Conservation (phyloP, 2,329 filamentous ascomycete species). For the Colletotrichum horii region DNA sequence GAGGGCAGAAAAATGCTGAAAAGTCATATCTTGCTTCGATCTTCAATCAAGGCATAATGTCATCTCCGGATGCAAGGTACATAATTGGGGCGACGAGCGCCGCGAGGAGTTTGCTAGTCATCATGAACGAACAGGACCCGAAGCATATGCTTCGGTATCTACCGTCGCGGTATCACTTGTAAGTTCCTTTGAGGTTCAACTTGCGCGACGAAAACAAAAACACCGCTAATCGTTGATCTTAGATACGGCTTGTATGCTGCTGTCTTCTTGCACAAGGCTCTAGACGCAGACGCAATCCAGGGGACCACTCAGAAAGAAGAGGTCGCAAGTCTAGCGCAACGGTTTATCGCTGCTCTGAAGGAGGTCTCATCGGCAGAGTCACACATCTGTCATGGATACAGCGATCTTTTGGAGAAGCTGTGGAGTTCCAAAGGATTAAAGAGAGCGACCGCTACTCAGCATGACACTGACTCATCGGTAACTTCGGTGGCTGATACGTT, state of each 20-base stretch:
- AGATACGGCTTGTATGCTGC: background rate
- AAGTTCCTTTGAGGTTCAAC: background rate
- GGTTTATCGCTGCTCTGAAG: background rate
- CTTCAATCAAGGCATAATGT: background rate
- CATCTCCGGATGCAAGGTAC: background rate
- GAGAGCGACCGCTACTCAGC: background rate
- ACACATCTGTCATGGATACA: background rate
- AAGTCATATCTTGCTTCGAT: background rate
- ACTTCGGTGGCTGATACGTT: rapidly evolving
- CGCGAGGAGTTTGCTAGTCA: background rate
- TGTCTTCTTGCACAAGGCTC: background rate
- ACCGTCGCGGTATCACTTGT: background rate
- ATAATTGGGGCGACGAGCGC: background rate
- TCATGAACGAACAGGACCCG: background rate
- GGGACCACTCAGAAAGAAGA: background rate
- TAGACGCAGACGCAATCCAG: background rate
- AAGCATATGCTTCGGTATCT: background rate
- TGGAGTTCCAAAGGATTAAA: background rate
- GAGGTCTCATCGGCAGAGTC: background rate
- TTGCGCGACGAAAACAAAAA: background rate
- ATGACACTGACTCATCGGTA: rapidly evolving
- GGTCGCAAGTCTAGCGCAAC: background rate
- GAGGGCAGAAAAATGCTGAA: background rate
- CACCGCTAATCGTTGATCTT: rapidly evolving
- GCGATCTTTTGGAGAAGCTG: background rate